Conservation (phyloP, 352 stramenopile genomes). For the Blastocystis sp. region DNA sequence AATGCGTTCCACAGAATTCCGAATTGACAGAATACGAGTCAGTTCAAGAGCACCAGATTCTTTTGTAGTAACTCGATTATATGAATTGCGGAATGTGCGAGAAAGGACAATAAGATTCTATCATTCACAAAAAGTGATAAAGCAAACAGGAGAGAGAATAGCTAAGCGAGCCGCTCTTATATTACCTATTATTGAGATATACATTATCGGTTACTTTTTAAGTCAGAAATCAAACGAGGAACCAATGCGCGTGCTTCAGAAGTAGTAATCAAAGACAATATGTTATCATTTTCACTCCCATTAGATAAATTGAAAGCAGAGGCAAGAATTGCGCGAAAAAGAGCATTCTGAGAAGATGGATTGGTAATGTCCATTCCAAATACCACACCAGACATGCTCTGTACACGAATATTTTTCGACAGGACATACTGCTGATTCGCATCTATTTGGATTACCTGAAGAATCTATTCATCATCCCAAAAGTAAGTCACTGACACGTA, state of each 20-base stretch:
- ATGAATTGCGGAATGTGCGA: neutral
- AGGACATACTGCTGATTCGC: neutral
- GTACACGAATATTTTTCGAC: neutral
- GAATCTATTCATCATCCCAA: neutral
- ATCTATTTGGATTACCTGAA: neutral
- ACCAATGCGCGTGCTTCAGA: neutral
- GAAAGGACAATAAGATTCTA: neutral
- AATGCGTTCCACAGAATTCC: neutral
- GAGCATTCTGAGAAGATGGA: neutral
- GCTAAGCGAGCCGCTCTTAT: neutral
- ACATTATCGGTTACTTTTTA: neutral
- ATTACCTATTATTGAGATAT: neutral
- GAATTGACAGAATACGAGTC: neutral
- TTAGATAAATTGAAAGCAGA: neutral
- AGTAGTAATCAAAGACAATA: neutral
- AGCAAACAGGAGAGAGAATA: neutral
- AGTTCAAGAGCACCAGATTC: neutral
- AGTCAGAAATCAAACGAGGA: neutral
- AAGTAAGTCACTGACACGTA: neutral
- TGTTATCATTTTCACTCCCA: neutral
- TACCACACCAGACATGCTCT: neutral
- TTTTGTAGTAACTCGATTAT: neutral
- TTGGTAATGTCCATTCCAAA: neutral
- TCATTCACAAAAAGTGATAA: neutral
- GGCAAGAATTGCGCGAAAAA: neutral